Evolutionary conservation across 176 grass and related monocot species (phyloP), one percentile per base, ranked within the genome.

Genomic region (Musa acuminata): DNA sequence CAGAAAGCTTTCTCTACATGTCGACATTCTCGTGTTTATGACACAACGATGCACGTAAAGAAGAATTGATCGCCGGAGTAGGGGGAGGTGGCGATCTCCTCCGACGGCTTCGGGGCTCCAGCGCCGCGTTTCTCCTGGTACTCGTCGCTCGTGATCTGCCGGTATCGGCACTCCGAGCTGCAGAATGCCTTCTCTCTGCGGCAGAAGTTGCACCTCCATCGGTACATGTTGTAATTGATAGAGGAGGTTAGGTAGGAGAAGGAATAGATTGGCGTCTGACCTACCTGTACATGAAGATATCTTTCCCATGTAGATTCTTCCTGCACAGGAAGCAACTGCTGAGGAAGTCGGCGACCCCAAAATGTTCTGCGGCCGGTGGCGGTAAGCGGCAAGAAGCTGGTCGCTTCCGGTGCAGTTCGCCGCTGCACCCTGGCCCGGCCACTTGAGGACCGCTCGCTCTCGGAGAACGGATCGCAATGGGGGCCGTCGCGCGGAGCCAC

Each of bases 251-350:
- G 13, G 13, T 43, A 43, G 35, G 4, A 43, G 8, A 24, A 16
- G 17, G 1, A 22, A 68, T 13, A 43, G 25, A 26, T 8, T 25
- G 29, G 13, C 13, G 8, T 43, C 35, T 43, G 35, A 8, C 19
- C 9, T 77, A 77, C 75, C 75, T 77, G 60, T 77, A 77, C 75
- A 77, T 77, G 35, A 64, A 77, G 58, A 77, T 77, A 64, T 77
- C 75, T 27, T 77, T 77, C 5, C 75, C 60, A 20, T 65, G 59
- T 1, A 77, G 75, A 8, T 60, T 66, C 49, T 77, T 77, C 60
- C 75, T 63, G n/a, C 75, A 77, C 11, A 66, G 20, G 20, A 25
- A 22, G 75, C 75, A 77, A 25, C 19, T 51, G 20, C n/a, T 65
- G 48, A 77, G 75, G 60, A 64, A 76, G 16, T 76, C 74, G 48